These are phyloP conservation scores for Phaeosphaeria sp. DNA, from an alignment of 2,329 filamentous ascomycete genomes.

Conservation along the genomic window DNA sequence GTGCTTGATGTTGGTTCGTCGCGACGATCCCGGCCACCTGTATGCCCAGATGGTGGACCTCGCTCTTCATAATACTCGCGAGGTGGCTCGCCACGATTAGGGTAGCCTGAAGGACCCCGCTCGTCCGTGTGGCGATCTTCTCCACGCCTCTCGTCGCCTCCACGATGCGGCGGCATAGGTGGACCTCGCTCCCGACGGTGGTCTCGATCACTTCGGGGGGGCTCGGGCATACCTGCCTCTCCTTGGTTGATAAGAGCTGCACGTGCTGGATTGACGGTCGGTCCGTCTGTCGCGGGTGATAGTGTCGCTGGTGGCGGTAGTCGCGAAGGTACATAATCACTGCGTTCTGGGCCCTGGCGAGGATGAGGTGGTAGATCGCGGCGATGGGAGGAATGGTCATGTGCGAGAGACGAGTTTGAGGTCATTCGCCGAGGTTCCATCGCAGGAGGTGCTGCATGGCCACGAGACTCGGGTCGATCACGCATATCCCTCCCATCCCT, in stretches of 20 bases:
- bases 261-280: conserved; percentile 52
- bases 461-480: conserved; percentile 41
- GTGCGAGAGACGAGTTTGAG: conserved; percentile 23
- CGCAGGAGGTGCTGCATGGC: conserved; percentile 22
- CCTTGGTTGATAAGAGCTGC: conserved; percentile 50
- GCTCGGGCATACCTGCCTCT: conserved; percentile 37
- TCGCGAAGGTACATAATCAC: conserved; percentile 24
- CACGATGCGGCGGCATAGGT: conserved; percentile 38
- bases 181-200: conserved; percentile 38
- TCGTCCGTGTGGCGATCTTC: conserved; percentile 38
- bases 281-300: conserved; percentile 23
- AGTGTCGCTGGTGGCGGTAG: conserved; percentile 13
- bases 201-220: conserved; percentile 35
- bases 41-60: conserved; percentile 23
- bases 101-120: conserved; percentile 26
- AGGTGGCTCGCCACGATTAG: conserved; percentile 29
- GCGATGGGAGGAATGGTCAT: conserved; percentile 34
- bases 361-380: conserved; percentile 29
- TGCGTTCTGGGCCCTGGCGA: conserved; percentile 31
- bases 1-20: conserved; percentile 50
- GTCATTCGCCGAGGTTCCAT: conserved; percentile 32
- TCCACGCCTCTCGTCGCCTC: conserved; percentile 30
- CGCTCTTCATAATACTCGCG: conserved; percentile 45
- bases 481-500: conserved; percentile 38
- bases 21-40: conserved; percentile 48